These are phyloP conservation scores for Pisolithus marmoratus DNA, from an alignment of 768 basidiomycete genomes.

Conservation along the genomic window DNA sequence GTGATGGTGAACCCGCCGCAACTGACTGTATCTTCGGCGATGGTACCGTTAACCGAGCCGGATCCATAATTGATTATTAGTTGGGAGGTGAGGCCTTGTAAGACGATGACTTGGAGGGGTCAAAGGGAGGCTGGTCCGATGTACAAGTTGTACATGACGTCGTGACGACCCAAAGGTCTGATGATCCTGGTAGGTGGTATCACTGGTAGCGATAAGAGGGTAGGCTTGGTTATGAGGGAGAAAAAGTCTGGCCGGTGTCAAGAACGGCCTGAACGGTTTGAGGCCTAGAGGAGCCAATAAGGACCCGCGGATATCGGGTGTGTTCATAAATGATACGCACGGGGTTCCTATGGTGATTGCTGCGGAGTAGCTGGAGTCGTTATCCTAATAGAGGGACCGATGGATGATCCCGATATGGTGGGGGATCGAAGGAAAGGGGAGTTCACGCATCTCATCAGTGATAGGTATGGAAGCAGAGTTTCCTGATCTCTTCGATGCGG, in stretches of 20 bases:
- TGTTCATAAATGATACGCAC: slow-evolving; percentile 31
- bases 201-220: neutral
- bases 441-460: slow-evolving; percentile 46
- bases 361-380: slow-evolving; percentile 56
- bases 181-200: slow-evolving; percentile 38
- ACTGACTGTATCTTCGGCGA: slow-evolving; percentile 54
- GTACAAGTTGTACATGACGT: slow-evolving; percentile 41
- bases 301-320: slow-evolving; percentile 7
- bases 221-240: neutral
- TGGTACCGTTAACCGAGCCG: slow-evolving; percentile 52
- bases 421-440: neutral
- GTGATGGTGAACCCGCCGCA: slow-evolving; percentile 59
- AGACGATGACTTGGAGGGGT: slow-evolving; percentile 37
- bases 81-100: slow-evolving; percentile 18
- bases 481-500: slow-evolving; percentile 27
- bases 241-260: slow-evolving; percentile 62
- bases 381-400: slow-evolving; percentile 26
- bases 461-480: slow-evolving; percentile 33
- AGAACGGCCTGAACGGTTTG: slow-evolving; percentile 76
- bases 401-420: neutral
- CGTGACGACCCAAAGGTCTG: slow-evolving; percentile 84
- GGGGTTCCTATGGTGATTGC: slow-evolving; percentile 55
- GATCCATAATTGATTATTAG: slow-evolving; percentile 62
- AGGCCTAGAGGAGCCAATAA: slow-evolving; percentile 33
- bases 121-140: slow-evolving; percentile 37